A percentile compares a stretch with the other conserved stretches of the same genome.
Evolutionary conservation across 768 basidiomycete species (phyloP).

Genomic region (Myochromella boudieri): DNA sequence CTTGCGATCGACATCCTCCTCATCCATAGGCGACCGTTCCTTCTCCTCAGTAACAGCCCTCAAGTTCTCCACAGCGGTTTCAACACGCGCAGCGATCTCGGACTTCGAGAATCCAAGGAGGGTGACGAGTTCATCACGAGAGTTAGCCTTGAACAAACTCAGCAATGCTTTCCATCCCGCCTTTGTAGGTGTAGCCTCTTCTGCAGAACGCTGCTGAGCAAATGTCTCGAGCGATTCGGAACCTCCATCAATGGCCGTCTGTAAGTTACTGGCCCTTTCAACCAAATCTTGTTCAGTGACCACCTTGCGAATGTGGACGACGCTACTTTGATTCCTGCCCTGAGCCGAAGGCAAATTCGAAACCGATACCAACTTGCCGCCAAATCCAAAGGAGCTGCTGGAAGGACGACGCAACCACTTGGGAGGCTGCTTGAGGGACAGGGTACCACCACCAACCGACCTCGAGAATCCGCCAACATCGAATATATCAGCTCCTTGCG

Average conservation of each 20-base stretch:
- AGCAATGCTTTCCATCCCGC: slow-evolving; percentile 87
- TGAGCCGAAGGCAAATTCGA: slow-evolving; percentile 72
- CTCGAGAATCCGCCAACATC: slow-evolving; percentile 58
- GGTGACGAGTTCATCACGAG: slow-evolving; percentile 86
- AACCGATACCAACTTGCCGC: slow-evolving; percentile 81
- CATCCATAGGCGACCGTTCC: slow-evolving; percentile 31
- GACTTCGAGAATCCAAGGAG: slow-evolving; percentile 91
- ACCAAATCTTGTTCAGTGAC: slow-evolving; percentile 76
- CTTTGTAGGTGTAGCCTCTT: slow-evolving; percentile 29
- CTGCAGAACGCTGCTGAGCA: slow-evolving; percentile 57
- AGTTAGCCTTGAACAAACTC: slow-evolving; percentile 86
- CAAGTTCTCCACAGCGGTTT: slow-evolving; percentile 77
- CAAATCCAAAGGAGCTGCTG: slow-evolving; percentile 85
- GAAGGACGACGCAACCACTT: slow-evolving; percentile 92
- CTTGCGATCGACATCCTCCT: slow-evolving; percentile 42
- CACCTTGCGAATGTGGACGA: slow-evolving; percentile 77
- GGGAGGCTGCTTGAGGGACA: slow-evolving; percentile 92
- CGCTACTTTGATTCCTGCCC: slow-evolving; percentile 80
- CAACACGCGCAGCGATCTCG: slow-evolving; percentile 76
- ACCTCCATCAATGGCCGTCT: slow-evolving; percentile 54
- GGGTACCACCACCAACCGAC: slow-evolving; percentile 49
- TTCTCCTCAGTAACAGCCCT: slow-evolving; percentile 43
- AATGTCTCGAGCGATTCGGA: slow-evolving; percentile 55
- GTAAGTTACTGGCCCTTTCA: slow-evolving; percentile 68
- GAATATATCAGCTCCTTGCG: slow-evolving; percentile 77